phyloP scores from a whole-genome alignment of 1,284 basidiomycete genomes.

The Ganoderma lucidum region DNA sequence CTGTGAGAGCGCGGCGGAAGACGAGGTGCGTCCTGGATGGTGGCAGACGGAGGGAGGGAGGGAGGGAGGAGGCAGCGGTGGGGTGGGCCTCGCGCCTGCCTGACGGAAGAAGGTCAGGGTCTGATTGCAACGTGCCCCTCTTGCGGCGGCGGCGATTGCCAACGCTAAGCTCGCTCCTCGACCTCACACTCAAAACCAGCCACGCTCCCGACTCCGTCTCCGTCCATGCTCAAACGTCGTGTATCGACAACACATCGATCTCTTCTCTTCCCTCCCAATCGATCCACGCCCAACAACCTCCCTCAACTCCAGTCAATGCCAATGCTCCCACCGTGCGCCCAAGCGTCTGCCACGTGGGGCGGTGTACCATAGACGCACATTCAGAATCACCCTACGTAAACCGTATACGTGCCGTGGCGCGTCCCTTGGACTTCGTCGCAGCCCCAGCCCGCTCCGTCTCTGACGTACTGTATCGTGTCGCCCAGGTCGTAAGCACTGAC shows the following conservation, averaged over 20 bases:
- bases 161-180: background rate
- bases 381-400: too few relatives aligned
- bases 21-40: slow-evolving; percentile 32
- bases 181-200: background rate
- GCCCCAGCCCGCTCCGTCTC: background rate
- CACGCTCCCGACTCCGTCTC: slow-evolving; percentile 6
- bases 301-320: slow-evolving; percentile 5
- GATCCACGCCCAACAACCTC: slow-evolving; percentile 15
- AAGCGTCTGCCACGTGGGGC: slow-evolving; percentile 19
- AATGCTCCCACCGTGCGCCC: background rate
- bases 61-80: slow-evolving; percentile 49
- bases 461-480: background rate
- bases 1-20: slow-evolving; percentile 15
- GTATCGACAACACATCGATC: slow-evolving; percentile 35
- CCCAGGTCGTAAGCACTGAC: background rate
- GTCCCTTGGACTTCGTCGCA: background rate
- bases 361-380: slow-evolving; percentile 8
- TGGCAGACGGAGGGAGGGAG: slow-evolving; percentile 50
- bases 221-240: slow-evolving; percentile 40
- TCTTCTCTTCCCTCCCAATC: slow-evolving; percentile 16
- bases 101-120: slow-evolving; percentile 60
- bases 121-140: slow-evolving; percentile 79
- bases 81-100: slow-evolving; percentile 51
- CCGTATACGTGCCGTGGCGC: background rate
- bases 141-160: slow-evolving; percentile 50